A percentile compares a stretch with the other conserved stretches of the same genome.
These are phyloP conservation scores for Chaetothyriales sp. DNA, from an alignment of 2,329 filamentous ascomycete species.

Conservation along the genomic window DNA sequence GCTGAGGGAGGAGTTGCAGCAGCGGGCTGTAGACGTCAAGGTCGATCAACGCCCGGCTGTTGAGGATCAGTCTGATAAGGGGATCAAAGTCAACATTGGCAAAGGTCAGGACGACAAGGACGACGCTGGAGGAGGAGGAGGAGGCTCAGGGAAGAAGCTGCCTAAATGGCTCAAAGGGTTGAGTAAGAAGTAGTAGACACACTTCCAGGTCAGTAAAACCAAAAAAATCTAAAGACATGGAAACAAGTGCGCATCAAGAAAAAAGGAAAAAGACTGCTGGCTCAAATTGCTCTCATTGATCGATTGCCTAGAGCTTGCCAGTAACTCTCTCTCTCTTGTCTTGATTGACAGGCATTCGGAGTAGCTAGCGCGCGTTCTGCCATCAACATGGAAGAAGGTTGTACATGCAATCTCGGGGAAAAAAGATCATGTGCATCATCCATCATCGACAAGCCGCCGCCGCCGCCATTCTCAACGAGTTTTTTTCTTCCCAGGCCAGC, in stretches of 20 bases:
- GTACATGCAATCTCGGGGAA: too few species aligned
- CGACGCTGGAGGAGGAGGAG: constrained; percentile 21
- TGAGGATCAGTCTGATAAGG: constrained; percentile 26
- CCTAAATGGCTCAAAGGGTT: constrained; percentile 61
- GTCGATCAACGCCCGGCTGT: constrained; percentile 39
- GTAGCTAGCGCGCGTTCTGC: background rate
- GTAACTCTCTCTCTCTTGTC: background rate
- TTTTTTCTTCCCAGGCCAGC: too few species aligned
- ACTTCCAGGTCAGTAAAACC: too few species aligned
- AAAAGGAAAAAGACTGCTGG: background rate
- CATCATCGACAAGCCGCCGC: too few species aligned
- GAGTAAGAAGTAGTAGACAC: constrained; percentile 48
- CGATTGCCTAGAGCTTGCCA: background rate
- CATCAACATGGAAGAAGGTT: too few species aligned
- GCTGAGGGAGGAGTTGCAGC: constrained; percentile 45
- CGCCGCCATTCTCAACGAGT: too few species aligned
- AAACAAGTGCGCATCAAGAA: too few species aligned
- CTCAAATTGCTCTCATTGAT: background rate
- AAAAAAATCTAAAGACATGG: too few species aligned
- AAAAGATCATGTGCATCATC: too few species aligned
- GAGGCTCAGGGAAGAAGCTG: constrained; percentile 24
- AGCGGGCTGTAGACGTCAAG: constrained; percentile 51
- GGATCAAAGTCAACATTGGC: constrained; percentile 17
- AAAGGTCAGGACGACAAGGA: constrained; percentile 25
- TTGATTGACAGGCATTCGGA: background rate